Evolutionary conservation across 306 rosid species (phyloP).

Genomic region (Rosa rugosa): DNA sequence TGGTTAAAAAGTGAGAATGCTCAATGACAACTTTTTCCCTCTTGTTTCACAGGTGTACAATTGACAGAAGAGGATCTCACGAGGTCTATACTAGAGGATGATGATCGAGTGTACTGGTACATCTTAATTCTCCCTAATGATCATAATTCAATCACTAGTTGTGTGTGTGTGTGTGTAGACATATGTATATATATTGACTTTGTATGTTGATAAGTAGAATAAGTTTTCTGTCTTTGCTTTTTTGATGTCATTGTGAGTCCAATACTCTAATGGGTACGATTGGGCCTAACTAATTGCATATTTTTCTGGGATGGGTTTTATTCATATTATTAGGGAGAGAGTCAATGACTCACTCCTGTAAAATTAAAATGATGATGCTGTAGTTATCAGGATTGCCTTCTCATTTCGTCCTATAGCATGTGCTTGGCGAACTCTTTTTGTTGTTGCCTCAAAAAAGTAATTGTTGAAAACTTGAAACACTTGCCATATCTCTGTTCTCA

Average conservation of each 20-base stretch:
- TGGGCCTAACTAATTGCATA: neutral
- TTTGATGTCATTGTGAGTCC: neutral
- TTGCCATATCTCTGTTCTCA: neutral
- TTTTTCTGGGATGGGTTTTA: neutral
- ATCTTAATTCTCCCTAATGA: constrained; percentile 28
- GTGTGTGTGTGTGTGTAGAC: too few relatives aligned
- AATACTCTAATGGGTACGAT: neutral
- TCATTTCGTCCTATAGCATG: neutral
- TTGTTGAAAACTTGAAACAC: neutral
- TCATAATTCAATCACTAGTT: constrained; percentile 27
- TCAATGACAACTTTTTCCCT: constrained; percentile 10
- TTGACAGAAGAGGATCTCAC: constrained; percentile 48
- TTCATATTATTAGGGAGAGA: neutral
- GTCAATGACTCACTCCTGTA: neutral
- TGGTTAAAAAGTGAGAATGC: constrained; percentile 20
- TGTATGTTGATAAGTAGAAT: neutral
- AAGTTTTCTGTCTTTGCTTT: neutral
- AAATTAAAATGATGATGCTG: neutral
- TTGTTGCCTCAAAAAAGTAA: neutral
- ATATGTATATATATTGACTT: neutral
- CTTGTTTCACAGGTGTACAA: constrained; percentile 40
- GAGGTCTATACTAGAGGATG: constrained; percentile 46
- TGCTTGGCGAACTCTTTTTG: neutral
- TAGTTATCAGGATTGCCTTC: neutral
- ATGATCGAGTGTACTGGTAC: constrained; percentile 72